Conservation (phyloP, 768 basidiomycete species). For the Ramaria sp. region DNA sequence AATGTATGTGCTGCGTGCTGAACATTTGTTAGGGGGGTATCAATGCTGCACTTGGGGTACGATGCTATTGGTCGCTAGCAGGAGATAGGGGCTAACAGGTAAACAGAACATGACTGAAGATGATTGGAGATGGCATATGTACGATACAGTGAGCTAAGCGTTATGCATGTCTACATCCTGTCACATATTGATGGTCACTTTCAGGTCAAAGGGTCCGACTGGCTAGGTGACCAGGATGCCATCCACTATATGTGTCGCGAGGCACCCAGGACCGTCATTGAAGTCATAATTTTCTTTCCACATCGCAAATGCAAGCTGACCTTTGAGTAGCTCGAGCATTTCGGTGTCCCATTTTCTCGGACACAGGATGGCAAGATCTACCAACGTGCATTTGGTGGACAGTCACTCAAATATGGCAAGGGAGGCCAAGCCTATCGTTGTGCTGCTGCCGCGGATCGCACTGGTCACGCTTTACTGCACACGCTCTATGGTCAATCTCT, state of each 20-base stretch:
- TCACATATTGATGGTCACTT: conserved; percentile 13
- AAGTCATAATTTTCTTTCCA: conserved; percentile 42
- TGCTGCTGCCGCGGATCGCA: conserved; percentile 97
- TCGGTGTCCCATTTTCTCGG: conserved; percentile 95
- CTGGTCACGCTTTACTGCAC: conserved; percentile 96
- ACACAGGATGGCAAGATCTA: conserved; percentile 99
- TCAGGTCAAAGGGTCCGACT: conserved; percentile 97
- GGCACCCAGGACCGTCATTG: conserved; percentile 87
- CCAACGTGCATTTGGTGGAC: conserved; percentile 98
- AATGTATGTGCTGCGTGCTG: conserved; percentile 10
- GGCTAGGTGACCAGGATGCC: conserved; percentile 99
- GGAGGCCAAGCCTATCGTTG: conserved; percentile 99
- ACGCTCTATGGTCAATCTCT: conserved; percentile 99
- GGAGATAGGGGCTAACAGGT: conserved; percentile 20
- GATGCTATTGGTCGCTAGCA: not conserved
- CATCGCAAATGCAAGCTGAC: not conserved
- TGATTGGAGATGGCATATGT: conserved; percentile 99
- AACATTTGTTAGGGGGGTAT: conserved; percentile 69
- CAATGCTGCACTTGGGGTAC: conserved; percentile 89
- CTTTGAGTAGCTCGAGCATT: conserved; percentile 79
- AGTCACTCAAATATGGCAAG: conserved; percentile 93
- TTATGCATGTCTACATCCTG: not conserved
- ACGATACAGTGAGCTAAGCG: conserved; percentile 62
- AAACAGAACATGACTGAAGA: conserved; percentile 95
- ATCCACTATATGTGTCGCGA: conserved; percentile 99